Evolutionary conservation across 1,139 yeast species (phyloP).

Genomic region (Magnusiomyces ingens): DNA sequence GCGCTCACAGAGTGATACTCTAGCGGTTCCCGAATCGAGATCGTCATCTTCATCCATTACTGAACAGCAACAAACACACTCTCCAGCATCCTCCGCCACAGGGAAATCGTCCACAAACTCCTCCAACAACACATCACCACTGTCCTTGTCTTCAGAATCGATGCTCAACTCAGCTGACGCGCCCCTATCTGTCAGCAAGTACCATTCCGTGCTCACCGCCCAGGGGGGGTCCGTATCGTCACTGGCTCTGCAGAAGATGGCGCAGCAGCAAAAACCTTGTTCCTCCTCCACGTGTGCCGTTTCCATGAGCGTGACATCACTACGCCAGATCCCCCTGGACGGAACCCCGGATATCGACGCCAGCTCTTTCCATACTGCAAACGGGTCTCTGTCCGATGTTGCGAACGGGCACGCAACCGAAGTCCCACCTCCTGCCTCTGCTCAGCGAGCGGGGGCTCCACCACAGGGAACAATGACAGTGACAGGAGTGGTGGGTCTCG

Average conservation of each 20-base stretch:
- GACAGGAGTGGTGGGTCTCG: too few species aligned
- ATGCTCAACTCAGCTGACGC: too few species aligned
- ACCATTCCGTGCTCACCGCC: not conserved
- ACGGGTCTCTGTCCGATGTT: not conserved
- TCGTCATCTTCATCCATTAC: not conserved
- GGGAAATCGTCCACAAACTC: not conserved
- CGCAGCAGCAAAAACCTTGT: not conserved
- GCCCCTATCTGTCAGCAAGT: too few species aligned
- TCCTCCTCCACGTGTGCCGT: not conserved
- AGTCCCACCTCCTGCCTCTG: too few species aligned
- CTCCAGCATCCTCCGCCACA: not conserved
- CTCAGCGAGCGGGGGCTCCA: too few species aligned
- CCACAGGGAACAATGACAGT: too few species aligned
- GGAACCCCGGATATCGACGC: not conserved
- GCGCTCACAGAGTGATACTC: not conserved
- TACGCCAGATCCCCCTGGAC: not conserved
- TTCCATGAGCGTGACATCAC: not conserved
- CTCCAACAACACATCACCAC: not conserved
- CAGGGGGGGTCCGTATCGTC: not conserved
- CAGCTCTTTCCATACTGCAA: constrained; percentile 1
- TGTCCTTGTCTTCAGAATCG: not conserved
- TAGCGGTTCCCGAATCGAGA: not conserved
- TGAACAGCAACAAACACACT: not conserved
- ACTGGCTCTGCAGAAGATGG: not conserved
- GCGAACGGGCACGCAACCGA: too few species aligned